Conservation (phyloP, 2,329 filamentous ascomycete species). For the Bisporella sp. region DNA sequence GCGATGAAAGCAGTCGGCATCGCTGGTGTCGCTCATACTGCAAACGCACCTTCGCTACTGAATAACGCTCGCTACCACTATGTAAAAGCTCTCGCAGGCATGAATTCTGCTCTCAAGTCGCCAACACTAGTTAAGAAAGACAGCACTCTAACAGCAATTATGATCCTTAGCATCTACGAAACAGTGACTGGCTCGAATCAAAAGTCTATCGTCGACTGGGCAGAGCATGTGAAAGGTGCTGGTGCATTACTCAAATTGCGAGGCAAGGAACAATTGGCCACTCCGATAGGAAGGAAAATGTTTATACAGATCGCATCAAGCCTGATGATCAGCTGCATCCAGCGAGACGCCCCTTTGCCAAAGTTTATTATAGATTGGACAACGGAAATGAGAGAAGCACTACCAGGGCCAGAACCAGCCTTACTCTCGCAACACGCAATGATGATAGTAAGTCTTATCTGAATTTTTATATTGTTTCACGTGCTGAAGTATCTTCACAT, state of each 20-base stretch:
- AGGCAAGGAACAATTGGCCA: slow-evolving; percentile 39
- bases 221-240: slow-evolving; percentile 46
- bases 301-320: slow-evolving; percentile 46
- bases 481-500: too few species aligned
- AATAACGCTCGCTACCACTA: slow-evolving; percentile 44
- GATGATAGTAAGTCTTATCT: slow-evolving; percentile 1
- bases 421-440: slow-evolving; percentile 19
- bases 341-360: slow-evolving; percentile 42
- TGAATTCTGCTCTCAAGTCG: slow-evolving; percentile 41
- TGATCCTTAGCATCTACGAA: slow-evolving; percentile 49
- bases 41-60: slow-evolving; percentile 31
- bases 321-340: slow-evolving; percentile 45
- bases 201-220: slow-evolving; percentile 43
- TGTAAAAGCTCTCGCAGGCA: slow-evolving; percentile 42
- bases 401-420: not conserved
- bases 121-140: slow-evolving; percentile 42
- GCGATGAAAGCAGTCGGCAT: slow-evolving; percentile 50
- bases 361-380: slow-evolving; percentile 33
- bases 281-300: slow-evolving; percentile 41
- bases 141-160: slow-evolving; percentile 45
- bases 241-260: slow-evolving; percentile 42
- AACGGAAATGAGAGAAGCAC: not conserved
- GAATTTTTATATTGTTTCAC: too few species aligned
- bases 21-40: slow-evolving; percentile 39
- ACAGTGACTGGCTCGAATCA: slow-evolving; percentile 41